Percentiles rank a stretch among this genome's conserved stretches.
phyloP scores from a whole-genome alignment of 345 rosid genomes.

The Tarenaya hassleriana region DNA sequence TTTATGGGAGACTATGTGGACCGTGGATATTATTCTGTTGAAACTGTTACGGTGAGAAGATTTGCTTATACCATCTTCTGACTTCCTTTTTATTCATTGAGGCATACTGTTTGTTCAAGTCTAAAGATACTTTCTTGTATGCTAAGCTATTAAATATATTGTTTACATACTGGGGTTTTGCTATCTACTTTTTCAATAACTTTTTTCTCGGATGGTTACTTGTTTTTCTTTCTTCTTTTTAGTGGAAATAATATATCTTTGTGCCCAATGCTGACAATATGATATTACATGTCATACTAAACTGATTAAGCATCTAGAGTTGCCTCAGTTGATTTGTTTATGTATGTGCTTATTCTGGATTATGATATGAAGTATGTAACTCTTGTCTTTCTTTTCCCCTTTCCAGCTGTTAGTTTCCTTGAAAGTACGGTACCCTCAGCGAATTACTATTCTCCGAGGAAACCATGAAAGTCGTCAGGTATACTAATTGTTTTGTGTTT shows the following conservation, averaged over 20 bases:
- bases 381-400: constrained; percentile 7
- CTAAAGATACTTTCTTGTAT: constrained; percentile 1
- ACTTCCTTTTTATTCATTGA: constrained; percentile 3
- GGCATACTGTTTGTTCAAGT: not conserved
- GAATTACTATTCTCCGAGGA: constrained; percentile 83
- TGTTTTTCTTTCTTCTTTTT: no score
- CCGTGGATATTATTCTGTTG: constrained; percentile 97
- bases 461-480: constrained; percentile 95
- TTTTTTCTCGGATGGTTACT: no score
- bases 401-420: constrained; percentile 67
- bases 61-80: constrained; percentile 2
- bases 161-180: constrained; percentile 3
- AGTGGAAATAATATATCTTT: no score
- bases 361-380: constrained; percentile 5
- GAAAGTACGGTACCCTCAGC: constrained; percentile 73
- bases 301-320: no score
- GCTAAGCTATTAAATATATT: not conserved
- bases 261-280: no score
- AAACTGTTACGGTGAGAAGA: constrained; percentile 76
- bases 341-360: not conserved
- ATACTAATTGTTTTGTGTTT: constrained; percentile 6
- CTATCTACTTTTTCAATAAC: no score
- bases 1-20: constrained; percentile 99
- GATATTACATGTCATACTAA: no score
- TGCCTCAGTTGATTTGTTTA: not conserved